Percentiles rank a stretch among this genome's conserved stretches.
Evolutionary conservation across 306 rosid genomes (phyloP).

Genomic region (Sophora flavescens): DNA sequence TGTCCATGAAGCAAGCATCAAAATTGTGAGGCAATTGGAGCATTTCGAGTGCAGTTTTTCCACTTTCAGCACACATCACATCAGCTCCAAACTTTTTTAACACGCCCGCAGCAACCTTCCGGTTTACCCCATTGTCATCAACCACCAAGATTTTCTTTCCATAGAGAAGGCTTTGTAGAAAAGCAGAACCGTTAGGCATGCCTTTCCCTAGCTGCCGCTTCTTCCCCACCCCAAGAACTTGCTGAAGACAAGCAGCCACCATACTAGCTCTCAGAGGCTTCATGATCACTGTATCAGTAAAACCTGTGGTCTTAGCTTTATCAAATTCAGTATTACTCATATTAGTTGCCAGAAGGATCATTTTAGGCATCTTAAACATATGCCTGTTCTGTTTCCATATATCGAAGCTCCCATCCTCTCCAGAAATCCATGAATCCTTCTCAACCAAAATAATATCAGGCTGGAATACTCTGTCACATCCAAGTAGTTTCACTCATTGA

Average conservation of each 20-base stretch:
- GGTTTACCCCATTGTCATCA: conserved; percentile 88
- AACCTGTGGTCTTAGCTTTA: conserved; percentile 73
- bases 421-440: conserved; percentile 74
- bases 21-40: conserved; percentile 86
- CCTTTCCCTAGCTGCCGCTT: conserved; percentile 72
- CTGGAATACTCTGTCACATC: conserved; percentile 62
- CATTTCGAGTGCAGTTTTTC: conserved; percentile 82
- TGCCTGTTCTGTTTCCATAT: conserved; percentile 58
- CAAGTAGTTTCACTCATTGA: conserved; percentile 39
- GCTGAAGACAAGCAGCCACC: conserved; percentile 99
- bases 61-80: conserved; percentile 87
- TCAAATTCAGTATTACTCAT: conserved; percentile 64
- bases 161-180: conserved; percentile 71
- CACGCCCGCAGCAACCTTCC: conserved; percentile 95
- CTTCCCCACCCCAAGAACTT: conserved; percentile 83
- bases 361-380: conserved; percentile 60
- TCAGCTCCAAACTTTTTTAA: conserved; percentile 89
- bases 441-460: conserved; percentile 81
- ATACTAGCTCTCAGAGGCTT: conserved; percentile 95
- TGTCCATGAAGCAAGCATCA: conserved; percentile 99
- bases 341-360: conserved; percentile 85
- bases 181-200: conserved; percentile 64
- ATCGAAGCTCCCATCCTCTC: conserved; percentile 63
- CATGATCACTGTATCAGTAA: conserved; percentile 92
- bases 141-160: conserved; percentile 93